Percentiles rank a stretch among this genome's conserved stretches.
Evolutionary conservation across 768 basidiomycete genomes (phyloP).

Genomic region (Lentinula aciculospora): DNA sequence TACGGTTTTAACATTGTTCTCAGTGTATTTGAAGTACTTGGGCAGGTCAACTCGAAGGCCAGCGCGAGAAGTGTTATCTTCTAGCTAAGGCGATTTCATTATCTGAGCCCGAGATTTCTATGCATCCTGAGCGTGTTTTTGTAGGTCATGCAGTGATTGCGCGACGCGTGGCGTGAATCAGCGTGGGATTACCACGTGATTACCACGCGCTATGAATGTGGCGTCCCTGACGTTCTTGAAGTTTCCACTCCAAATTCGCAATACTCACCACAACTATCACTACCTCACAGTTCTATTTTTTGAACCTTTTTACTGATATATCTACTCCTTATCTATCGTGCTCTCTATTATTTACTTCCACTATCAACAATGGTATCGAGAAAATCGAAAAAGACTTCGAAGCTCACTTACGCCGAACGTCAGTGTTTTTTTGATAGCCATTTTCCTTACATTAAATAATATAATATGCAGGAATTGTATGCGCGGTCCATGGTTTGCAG

Average conservation of each 20-base stretch:
- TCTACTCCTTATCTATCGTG: background rate
- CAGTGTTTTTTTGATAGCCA: background rate
- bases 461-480: background rate
- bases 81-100: too few species aligned
- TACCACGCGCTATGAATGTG: background rate
- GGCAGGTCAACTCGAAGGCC: too few species aligned
- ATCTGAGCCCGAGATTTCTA: too few species aligned
- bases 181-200: background rate
- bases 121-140: too few species aligned
- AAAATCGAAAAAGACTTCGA: background rate
- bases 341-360: background rate
- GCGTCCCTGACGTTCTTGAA: background rate
- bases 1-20: too few species aligned
- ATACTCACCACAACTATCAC: background rate
- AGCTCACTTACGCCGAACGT: background rate
- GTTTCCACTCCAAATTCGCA: background rate
- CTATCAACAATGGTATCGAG: background rate
- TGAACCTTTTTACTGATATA: background rate
- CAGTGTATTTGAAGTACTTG: too few species aligned
- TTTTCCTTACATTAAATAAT: background rate
- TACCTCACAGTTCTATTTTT: background rate
- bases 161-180: background rate
- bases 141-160: background rate
- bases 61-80: too few species aligned
- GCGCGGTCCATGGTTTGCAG: background rate